Evolutionary conservation across 2,329 filamentous ascomycete genomes (phyloP).

Genomic region (Colletotrichum lini): DNA sequence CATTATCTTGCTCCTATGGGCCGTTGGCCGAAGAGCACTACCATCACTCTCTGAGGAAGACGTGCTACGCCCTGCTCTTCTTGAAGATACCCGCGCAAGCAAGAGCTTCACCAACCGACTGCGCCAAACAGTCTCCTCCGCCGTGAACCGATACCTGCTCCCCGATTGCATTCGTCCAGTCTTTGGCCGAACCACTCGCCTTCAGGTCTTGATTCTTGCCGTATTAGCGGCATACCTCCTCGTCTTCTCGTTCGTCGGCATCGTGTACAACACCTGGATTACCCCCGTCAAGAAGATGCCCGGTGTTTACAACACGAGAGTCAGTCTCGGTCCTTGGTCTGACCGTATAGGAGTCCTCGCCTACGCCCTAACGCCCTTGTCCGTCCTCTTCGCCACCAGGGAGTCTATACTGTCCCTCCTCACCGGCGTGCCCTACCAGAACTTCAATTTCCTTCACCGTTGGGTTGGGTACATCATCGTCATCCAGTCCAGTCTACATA

Average conservation of each 20-base stretch:
- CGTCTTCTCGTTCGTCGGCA: slow-evolving; percentile 79
- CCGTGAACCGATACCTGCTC: slow-evolving; percentile 65
- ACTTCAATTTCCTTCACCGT: slow-evolving; percentile 83
- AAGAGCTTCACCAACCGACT: slow-evolving; percentile 47
- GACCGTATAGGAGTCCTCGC: slow-evolving; percentile 80
- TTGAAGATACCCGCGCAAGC: slow-evolving; percentile 26
- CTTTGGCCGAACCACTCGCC: slow-evolving; percentile 77
- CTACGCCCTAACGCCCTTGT: slow-evolving; percentile 81
- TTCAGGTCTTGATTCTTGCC: slow-evolving; percentile 75
- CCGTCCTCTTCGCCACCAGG: slow-evolving; percentile 75
- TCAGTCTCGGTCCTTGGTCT: slow-evolving; percentile 75
- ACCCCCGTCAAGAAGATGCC: slow-evolving; percentile 74
- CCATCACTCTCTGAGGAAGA: slow-evolving; percentile 42
- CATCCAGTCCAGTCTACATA: slow-evolving; percentile 77
- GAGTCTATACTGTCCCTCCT: slow-evolving; percentile 79
- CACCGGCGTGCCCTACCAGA: slow-evolving; percentile 82
- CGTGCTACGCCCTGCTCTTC: slow-evolving; percentile 24
- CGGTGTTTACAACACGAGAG: slow-evolving; percentile 74
- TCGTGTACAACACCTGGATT: slow-evolving; percentile 77
- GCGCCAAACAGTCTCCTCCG: slow-evolving; percentile 51
- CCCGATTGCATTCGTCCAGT: slow-evolving; percentile 70
- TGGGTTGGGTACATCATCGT: slow-evolving; percentile 84
- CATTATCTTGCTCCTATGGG: slow-evolving; percentile 61
- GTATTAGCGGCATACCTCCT: slow-evolving; percentile 73
- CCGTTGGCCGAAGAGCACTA: slow-evolving; percentile 48